A percentile compares a stretch with the other conserved stretches of the same genome.
phyloP scores from a whole-genome alignment of 306 rosid genomes.

The Malus fusca region DNA sequence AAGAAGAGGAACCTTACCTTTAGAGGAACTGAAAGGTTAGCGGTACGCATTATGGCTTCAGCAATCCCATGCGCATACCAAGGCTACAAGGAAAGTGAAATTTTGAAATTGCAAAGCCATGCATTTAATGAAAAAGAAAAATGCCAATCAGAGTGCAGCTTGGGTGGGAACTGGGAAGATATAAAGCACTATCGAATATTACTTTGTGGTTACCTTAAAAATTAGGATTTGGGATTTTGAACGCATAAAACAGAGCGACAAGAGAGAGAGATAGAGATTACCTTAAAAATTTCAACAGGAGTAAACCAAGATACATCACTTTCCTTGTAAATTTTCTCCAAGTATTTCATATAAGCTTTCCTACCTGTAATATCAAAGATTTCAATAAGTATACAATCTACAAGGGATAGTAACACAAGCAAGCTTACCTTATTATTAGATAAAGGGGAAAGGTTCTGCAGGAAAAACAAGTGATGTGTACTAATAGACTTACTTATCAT shows the following conservation, averaged over 20 bases:
- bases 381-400: background rate
- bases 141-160: background rate
- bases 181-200: background rate
- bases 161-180: background rate
- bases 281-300: constrained; percentile 94
- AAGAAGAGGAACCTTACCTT: constrained; percentile 51
- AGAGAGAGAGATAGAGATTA: constrained; percentile 8
- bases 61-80: constrained; percentile 99
- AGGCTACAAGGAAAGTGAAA: constrained; percentile 49
- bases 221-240: background rate
- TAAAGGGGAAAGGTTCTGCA: too few species aligned
- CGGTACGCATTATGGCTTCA: constrained; percentile 94
- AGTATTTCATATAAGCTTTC: constrained; percentile 69
- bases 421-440: too few species aligned
- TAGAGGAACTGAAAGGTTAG: constrained; percentile 91
- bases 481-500: too few species aligned
- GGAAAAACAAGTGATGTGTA: too few species aligned
- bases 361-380: constrained; percentile 54
- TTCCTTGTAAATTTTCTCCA: constrained; percentile 76
- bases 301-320: constrained; percentile 84
- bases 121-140: background rate
- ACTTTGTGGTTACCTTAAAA: background rate
- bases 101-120: constrained; percentile 1
- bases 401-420: background rate
- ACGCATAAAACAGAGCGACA: background rate